phyloP scores from a whole-genome alignment of 257 asterid species.

The Voacanga thouarsii region DNA sequence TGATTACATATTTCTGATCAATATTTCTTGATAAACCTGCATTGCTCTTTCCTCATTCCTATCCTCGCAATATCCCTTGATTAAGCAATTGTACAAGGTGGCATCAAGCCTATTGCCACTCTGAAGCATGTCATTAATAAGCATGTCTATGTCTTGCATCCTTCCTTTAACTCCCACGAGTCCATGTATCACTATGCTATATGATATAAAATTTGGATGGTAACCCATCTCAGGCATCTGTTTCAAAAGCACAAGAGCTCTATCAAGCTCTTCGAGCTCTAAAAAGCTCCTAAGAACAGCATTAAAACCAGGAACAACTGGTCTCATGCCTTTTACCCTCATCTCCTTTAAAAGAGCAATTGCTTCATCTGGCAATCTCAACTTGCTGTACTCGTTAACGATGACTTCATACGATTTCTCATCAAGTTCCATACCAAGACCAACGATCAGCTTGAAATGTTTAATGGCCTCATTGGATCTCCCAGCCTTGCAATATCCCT shows the following conservation, averaged over 20 bases:
- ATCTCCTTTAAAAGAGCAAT: constrained; percentile 35
- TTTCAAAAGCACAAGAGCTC: constrained; percentile 32
- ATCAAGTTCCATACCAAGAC: constrained; percentile 38
- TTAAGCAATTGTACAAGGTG: constrained; percentile 39
- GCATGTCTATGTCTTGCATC: constrained; percentile 36
- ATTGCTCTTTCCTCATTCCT: constrained; percentile 37
- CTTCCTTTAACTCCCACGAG: constrained; percentile 29
- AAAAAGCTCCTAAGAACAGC: constrained; percentile 32
- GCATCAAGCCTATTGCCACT: constrained; percentile 35
- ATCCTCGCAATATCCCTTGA: constrained; percentile 27
- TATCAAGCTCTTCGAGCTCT: constrained; percentile 27
- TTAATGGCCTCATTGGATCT: constrained; percentile 43
- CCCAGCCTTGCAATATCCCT: constrained; percentile 43
- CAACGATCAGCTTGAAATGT: constrained; percentile 42
- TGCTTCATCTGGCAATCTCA: constrained; percentile 43
- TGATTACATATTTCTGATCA: constrained; percentile 26
- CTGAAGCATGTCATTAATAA: constrained; percentile 36
- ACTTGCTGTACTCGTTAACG: constrained; percentile 38
- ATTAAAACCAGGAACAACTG: constrained; percentile 32
- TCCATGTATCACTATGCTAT: constrained; percentile 32
- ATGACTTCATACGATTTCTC: constrained; percentile 33
- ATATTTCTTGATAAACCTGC: constrained; percentile 33
- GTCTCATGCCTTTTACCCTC: constrained; percentile 29
- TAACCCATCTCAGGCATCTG: constrained; percentile 39
- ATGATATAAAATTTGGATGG: constrained; percentile 41